Evolutionary conservation across 1,284 basidiomycete species (phyloP).

Genomic region (Pseudozyma thailandica): DNA sequence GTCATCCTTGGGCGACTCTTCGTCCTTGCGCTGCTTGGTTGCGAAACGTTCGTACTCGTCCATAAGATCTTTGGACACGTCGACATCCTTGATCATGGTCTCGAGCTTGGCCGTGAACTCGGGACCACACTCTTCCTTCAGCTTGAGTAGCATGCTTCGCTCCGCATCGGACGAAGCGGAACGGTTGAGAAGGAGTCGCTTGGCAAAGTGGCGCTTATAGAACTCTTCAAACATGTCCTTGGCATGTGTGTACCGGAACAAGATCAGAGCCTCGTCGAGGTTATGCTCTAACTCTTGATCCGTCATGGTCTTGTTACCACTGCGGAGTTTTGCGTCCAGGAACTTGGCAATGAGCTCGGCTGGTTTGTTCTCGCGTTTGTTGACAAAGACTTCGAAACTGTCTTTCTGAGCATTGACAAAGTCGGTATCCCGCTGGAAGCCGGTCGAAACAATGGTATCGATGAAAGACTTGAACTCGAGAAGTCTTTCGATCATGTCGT

Average conservation of each 20-base stretch:
- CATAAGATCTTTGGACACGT: constrained; percentile 78
- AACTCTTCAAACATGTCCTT: constrained; percentile 77
- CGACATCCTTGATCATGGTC: constrained; percentile 88
- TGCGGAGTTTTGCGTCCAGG: constrained; percentile 85
- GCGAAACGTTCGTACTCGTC: constrained; percentile 70
- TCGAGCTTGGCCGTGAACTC: constrained; percentile 85
- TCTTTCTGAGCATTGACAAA: constrained; percentile 72
- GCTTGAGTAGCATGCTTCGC: constrained; percentile 83
- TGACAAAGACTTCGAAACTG: constrained; percentile 84
- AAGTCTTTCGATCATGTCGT: constrained; percentile 61
- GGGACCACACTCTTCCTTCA: constrained; percentile 90
- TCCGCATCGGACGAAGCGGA: constrained; percentile 93
- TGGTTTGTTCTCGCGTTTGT: constrained; percentile 82
- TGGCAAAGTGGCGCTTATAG: constrained; percentile 89
- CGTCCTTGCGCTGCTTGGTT: constrained; percentile 63
- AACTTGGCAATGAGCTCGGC: constrained; percentile 95
- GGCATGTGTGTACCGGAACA: constrained; percentile 82
- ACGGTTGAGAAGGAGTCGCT: constrained; percentile 84
- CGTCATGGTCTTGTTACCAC: constrained; percentile 79
- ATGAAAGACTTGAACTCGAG: constrained; percentile 55
- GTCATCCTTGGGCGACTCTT: constrained; percentile 6
- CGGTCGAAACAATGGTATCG: constrained; percentile 43
- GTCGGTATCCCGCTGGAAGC: constrained; percentile 53
- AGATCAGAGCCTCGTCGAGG: constrained; percentile 80
- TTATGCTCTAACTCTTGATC: constrained; percentile 78